Base-by-base conservation (phyloP, 768 basidiomycete species). In the Tricholomella constricta region DNA sequence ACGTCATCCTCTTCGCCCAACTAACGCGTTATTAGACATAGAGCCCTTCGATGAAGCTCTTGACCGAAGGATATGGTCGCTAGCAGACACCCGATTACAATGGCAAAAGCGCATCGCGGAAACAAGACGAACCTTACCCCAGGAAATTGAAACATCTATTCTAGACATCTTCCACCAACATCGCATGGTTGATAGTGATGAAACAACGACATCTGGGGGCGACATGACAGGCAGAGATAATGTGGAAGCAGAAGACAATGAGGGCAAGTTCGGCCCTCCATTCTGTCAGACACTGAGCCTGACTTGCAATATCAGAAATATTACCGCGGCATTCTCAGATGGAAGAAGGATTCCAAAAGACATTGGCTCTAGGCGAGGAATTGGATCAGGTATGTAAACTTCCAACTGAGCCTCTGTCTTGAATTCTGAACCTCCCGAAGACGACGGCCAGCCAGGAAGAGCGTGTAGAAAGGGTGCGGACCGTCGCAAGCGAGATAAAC, bases 21-120 rank as follows among this genome's bases (percentile, higher is more conserved):
- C 45, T 45, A 20, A 55, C 50, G 43, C 36, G 41, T 43, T 10
- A 45, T n/a, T 56, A 87, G 85, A 84, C 38, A 82, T 83, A 59
- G 90, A 94, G 62, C 79, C 83, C 2, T 96, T 94, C 66, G 91
- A 96, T 62, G 92, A 96, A 68, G 84, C 82, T 2, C 80, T 96
- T 27, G 93, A 95, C 65, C 74, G 89, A 45, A 81, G 82, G 40
- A 87, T 94, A 40, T 92, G 88, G 87, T 86, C 87, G 1, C 68
- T 94, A 17, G 84, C 88, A 36, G 82, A 87, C 57, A 88, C 88
- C 44, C 76, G 86, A 26, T 70, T 92, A 46, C 79, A 86, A 57
- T 91, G 84, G 84, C 85, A 92, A 63, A 83, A 81, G 55, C 79
- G 85, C 51, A 78, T 90, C 34, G 85, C 87, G 20, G 79, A 80